Evolutionary conservation across 1,139 yeast genomes (phyloP), one percentile per base, ranked within the genome.

Genomic region (Saccharomyces pastorianus): DNA sequence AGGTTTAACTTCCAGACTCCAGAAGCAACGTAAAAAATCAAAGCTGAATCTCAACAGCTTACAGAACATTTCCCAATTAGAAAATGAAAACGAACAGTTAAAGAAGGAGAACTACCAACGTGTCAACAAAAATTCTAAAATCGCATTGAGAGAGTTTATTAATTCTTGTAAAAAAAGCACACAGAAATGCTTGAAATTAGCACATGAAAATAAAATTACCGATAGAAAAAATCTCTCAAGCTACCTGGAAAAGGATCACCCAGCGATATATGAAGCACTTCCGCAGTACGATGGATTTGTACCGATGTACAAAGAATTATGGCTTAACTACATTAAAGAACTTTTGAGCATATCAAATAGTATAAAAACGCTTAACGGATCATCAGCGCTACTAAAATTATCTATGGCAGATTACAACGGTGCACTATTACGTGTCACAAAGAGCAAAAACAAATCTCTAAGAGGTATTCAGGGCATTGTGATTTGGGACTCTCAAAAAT

Each of bases 401-500:
- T 79, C 93, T 0, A 78, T 85, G 58, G 93, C 96, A 1, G 99
- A 93, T 64, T 88, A 79, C 69, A 87, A 86, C 61, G 98, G 99
- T 2, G 82, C 96, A 20, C 67, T 73, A 46, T 58, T 91, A 25
- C 75, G 77, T 14, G 93, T 91, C 0, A 64, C 76, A 1, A 78
- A 81, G 49, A 77, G 90, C 11, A 71, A 73, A 20, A 87, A 87
- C 62, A 73, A 77, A 1, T 77, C 81, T 51, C 65, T 81, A 53
- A 77, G 84, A 4, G 96, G 96, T 0, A 63, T 79, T 17, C 62
- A 76, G 46, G 99, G 99, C 0, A 86, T 91, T 6, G 89, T 91
- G 1, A 73, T 89, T 0, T 88, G 95, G 85, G 99, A 93, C 66
- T 81, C 93, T 6, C 91, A 88, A 66, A 82, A 85, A 61, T 79